Evolutionary conservation across 2,329 filamentous ascomycete species (phyloP), one percentile per base, ranked within the genome.

Genomic region (Colletotrichum brevisporum): DNA sequence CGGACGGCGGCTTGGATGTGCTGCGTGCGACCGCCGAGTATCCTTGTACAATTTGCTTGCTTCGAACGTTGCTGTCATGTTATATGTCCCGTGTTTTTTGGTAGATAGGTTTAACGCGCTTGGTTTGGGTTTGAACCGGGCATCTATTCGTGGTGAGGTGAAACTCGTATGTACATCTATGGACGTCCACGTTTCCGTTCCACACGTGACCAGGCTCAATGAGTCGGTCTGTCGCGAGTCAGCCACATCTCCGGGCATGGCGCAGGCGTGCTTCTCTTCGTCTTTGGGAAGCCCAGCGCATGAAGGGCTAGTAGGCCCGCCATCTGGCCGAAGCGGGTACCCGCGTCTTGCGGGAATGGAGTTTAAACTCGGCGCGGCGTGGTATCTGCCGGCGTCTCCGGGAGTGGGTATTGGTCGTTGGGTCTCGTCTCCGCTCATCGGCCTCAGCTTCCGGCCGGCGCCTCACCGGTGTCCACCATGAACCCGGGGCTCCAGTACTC

Each of bases 401-500:
- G 24, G 27, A 53, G 50, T 51, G 51, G 43, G 45, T 72, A 66
- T 68, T 59, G 71, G 69, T 71, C 59, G 36, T 69, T 67, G 75
- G 70, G 69, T 74, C 54, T 74, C 71, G 10, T 73, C 48, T 50
- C 66, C 36, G 61, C 51, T 74, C 71, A 56, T 64, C 70, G 21
- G 45, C n/a, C 45, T 59, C 69, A 71, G 31, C 48, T 60, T 27
- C 69, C 72, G 54, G 70, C 75, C 26, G 67, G 52, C 43, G 73
- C 66, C 39, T 71, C 73, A 13, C 78, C 79, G 16, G 77, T 74
- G 48, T 84, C 84, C 2, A 85, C 78, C 84, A 95, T 93, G 70
- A 92, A 93, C 0, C 91, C 90, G 0, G 93, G 93, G 68, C 90
- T 93, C 96, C 96, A 99, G 76, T 98, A 99, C 80, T 98, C 95